Conservation (phyloP, 2,329 filamentous ascomycete species). For the Aspergillus uvarum region DNA sequence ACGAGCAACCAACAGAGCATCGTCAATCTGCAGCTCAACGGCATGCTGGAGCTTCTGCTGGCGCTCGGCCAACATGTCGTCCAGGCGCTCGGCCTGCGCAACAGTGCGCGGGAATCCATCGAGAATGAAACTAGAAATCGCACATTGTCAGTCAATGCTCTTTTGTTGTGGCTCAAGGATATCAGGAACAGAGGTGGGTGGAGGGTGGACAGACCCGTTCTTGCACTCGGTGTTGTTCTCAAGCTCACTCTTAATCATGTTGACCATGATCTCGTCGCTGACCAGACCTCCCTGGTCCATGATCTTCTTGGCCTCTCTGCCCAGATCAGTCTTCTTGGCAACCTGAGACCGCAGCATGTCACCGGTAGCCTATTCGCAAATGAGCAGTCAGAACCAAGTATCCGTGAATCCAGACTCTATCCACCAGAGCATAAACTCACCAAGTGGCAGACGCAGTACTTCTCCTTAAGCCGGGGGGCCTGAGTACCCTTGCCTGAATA, state of each 20-base stretch:
- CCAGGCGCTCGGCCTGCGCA: conserved; percentile 88
- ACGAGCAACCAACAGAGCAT: conserved; percentile 85
- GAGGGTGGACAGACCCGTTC: conserved; percentile 69
- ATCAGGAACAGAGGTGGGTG: conserved; percentile 20
- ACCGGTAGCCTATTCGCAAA: conserved; percentile 73
- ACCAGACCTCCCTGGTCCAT: conserved; percentile 98
- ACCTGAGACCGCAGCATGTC: conserved; percentile 99
- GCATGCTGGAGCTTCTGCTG: conserved; percentile 89
- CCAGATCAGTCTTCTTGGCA: conserved; percentile 91
- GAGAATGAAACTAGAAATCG: conserved; percentile 78
- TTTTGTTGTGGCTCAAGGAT: too few relatives aligned
- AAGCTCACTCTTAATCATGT: conserved; percentile 98
- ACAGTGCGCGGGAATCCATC: conserved; percentile 98
- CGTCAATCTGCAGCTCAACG: conserved; percentile 95
- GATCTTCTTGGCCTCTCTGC: conserved; percentile 98
- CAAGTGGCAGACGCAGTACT: conserved; percentile 94
- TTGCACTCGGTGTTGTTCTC: conserved; percentile 93
- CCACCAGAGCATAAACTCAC: conserved; percentile 55
- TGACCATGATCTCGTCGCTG: conserved; percentile 98
- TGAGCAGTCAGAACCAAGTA: conserved; percentile 9
- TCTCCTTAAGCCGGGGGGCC: conserved; percentile 96
- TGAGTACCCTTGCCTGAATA: conserved; percentile 92
- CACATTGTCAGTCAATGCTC: conserved; percentile 13
- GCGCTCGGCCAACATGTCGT: conserved; percentile 79
- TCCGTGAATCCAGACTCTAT: neutral